Conservation (phyloP, 83 land plant genomes). For the Larix sibirica region DNA sequence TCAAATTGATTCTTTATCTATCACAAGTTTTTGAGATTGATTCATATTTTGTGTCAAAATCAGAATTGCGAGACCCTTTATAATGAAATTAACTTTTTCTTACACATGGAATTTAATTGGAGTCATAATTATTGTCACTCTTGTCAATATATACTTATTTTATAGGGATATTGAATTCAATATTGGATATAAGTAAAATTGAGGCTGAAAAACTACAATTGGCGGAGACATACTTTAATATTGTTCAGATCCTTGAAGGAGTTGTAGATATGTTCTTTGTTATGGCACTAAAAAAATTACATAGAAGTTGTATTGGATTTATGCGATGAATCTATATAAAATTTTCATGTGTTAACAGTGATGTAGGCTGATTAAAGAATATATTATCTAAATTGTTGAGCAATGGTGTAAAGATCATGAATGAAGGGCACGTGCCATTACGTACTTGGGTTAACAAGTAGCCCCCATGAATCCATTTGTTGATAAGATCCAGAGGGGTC, state of each 20-base stretch:
- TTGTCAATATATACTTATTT: background rate
- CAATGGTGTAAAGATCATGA: constrained; percentile 86
- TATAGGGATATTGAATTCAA: constrained; percentile 76
- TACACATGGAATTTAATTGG: background rate
- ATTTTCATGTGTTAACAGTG: constrained; percentile 59
- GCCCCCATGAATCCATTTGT: constrained; percentile 17
- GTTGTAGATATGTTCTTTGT: constrained; percentile 71
- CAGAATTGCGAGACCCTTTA: background rate
- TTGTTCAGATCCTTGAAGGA: constrained; percentile 65
- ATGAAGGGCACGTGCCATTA: constrained; percentile 63
- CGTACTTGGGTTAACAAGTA: constrained; percentile 65
- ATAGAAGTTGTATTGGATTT: constrained; percentile 77
- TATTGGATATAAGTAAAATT: constrained; percentile 82
- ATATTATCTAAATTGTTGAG: constrained; percentile 68
- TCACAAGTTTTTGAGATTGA: background rate
- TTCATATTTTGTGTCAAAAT: background rate
- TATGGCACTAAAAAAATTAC: constrained; percentile 62
- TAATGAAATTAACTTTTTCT: background rate
- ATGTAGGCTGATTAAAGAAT: constrained; percentile 62
- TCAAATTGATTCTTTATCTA: background rate
- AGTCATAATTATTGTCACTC: background rate
- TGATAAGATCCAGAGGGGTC: background rate
- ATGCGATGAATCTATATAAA: constrained; percentile 45
- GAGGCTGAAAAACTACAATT: constrained; percentile 81
- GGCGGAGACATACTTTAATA: constrained; percentile 61